Evolutionary conservation across 2,329 filamentous ascomycete genomes (phyloP), one percentile per base, ranked within the genome.

Genomic region (Aspergillus ochraceus): DNA sequence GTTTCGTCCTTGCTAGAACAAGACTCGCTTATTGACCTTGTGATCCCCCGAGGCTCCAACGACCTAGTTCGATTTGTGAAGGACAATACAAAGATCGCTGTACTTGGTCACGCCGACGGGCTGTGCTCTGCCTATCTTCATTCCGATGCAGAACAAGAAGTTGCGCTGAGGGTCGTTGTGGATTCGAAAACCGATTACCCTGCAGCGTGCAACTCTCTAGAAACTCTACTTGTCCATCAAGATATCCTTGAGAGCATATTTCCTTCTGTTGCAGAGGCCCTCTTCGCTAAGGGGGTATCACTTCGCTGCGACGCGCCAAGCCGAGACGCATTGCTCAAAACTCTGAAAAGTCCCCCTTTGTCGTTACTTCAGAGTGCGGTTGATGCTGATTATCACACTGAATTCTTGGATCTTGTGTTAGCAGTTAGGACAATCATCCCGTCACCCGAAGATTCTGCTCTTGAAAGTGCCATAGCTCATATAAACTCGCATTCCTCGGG

Each of bases 131-230:
- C 92, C 63, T 99, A 95, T 76, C 83, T 99, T 54, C 90, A 95
- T 69, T 81, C 83, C 11, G 90, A 92, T 59, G 93, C 91, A 52
- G 89, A 96, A 68, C 77, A 82, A 45, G 79, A 83, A 49, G 88
- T 91, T 78, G 91, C 92, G 12, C 84, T 85, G 20, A 86, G 86
- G 62, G 89, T 97, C 57, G 81, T 98, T 52, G 82, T 97, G 57
- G 95, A 99, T 78, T 90, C 94, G 51, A 99, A 99, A 79, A 92
- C 90, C 26, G 90, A 89, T 76, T 99, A 99, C 72, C 92, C 94
- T 1, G 95, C 95, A 42, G 95, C 94, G 14, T 99, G 95, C 82
- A 99, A 99, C 79, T 88, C 90, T 47, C 79, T 93, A n/a, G 95
- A 99, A 79, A 96, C 92, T 1, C 84, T 99, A 10, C 86, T 99